Evolutionary conservation across 495 filamentous ascomycete species (phyloP).

Genomic region (Penicillium bialowiezense): DNA sequence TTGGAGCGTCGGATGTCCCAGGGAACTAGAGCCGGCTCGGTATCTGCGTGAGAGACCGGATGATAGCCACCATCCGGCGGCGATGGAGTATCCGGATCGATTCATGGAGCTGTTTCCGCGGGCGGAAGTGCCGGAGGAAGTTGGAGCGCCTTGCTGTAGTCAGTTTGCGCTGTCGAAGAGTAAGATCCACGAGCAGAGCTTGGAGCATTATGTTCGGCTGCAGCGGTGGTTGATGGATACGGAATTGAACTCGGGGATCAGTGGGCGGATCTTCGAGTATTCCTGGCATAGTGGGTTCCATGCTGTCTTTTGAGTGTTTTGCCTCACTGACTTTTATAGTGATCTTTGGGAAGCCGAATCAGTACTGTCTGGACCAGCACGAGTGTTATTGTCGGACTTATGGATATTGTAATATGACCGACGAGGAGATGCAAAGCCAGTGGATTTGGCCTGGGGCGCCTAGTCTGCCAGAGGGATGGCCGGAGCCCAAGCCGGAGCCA

Average conservation of each 20-base stretch:
- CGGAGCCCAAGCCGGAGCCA: constrained; percentile 1
- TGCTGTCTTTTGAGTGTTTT: neutral
- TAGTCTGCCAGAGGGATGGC: constrained; percentile 18
- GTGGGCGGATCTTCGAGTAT: constrained; percentile 66
- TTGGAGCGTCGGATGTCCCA: constrained; percentile 41
- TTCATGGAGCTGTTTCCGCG: constrained; percentile 43
- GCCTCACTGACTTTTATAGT: constrained; percentile 8
- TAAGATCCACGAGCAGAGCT: constrained; percentile 39
- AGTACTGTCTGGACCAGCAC: constrained; percentile 31
- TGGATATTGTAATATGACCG: constrained; percentile 27
- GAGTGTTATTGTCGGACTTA: constrained; percentile 44
- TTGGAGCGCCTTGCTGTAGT: constrained; percentile 57
- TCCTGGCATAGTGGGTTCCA: constrained; percentile 58
- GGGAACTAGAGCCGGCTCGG: constrained; percentile 25
- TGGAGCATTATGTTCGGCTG: constrained; percentile 50
- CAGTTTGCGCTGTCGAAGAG: constrained; percentile 65
- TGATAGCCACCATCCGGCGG: constrained; percentile 16
- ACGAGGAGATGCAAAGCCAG: constrained; percentile 14
- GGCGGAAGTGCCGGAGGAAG: constrained; percentile 21
- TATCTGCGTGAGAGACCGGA: constrained; percentile 23
- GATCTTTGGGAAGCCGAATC: constrained; percentile 24
- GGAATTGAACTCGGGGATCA: constrained; percentile 46
- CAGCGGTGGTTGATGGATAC: constrained; percentile 61
- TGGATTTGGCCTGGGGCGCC: constrained; percentile 27
- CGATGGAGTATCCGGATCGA: constrained; percentile 18